Conservation (phyloP, 345 rosid species). For the Populus ilicifolia region DNA sequence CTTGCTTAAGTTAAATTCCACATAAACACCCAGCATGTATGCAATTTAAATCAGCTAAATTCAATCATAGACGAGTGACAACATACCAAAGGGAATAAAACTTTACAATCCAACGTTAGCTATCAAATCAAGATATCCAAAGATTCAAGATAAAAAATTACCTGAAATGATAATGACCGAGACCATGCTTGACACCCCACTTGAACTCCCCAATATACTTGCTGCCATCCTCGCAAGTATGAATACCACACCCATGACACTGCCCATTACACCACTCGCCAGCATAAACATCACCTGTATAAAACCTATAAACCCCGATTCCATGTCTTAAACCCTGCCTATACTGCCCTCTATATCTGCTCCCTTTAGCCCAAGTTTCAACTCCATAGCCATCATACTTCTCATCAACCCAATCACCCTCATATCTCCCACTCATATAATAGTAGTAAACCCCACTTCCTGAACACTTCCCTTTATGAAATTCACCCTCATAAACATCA, state of each 20-base stretch:
- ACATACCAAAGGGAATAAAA: not conserved
- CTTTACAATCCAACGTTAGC: not conserved
- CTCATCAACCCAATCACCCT: constrained; percentile 83
- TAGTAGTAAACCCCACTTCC: constrained; percentile 85
- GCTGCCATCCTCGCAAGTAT: constrained; percentile 78
- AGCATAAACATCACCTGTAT: constrained; percentile 76
- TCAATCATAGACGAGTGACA: not conserved
- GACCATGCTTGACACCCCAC: constrained; percentile 91
- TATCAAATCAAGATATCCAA: not conserved
- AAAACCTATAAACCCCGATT: constrained; percentile 68
- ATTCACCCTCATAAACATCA: constrained; percentile 86
- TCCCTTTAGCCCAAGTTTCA: constrained; percentile 86
- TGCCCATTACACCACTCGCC: constrained; percentile 93
- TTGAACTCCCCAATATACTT: constrained; percentile 73
- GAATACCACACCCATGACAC: constrained; percentile 78
- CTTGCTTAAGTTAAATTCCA: not conserved
- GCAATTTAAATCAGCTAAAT: constrained; percentile 1
- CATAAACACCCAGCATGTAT: not conserved
- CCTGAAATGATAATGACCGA: constrained; percentile 88
- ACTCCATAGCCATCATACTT: constrained; percentile 83
- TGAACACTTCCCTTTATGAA: constrained; percentile 66
- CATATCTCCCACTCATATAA: constrained; percentile 65
- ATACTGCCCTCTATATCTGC: constrained; percentile 76
- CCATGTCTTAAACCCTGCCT: constrained; percentile 88
- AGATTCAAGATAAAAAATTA: constrained; percentile 16